These are phyloP conservation scores for Clavispora fructus DNA, from an alignment of 805 yeast genomes.

Conservation along the genomic window DNA sequence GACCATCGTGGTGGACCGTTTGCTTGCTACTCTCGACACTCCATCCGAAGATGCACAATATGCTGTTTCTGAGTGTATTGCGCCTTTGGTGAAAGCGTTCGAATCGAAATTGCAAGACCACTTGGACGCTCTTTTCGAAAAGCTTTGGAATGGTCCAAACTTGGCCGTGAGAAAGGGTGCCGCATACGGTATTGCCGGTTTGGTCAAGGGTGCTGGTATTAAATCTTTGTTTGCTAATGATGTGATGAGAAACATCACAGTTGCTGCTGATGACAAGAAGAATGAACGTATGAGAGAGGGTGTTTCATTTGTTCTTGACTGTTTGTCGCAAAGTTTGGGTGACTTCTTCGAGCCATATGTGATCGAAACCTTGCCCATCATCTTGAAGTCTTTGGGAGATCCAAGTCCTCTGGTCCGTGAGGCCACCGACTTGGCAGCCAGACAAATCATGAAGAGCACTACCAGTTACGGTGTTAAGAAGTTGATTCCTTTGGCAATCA, in stretches of 20 bases:
- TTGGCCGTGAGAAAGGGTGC: slow-evolving; percentile 77
- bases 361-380: slow-evolving; percentile 76
- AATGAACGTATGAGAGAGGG: slow-evolving; percentile 75
- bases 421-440: slow-evolving; percentile 83
- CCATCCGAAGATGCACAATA: slow-evolving; percentile 88
- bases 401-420: slow-evolving; percentile 77
- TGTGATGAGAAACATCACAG: slow-evolving; percentile 65
- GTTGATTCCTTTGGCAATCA: slow-evolving; percentile 85
- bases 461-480: slow-evolving; percentile 89
- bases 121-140: slow-evolving; percentile 54
- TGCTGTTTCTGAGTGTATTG: slow-evolving; percentile 81
- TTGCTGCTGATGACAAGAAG: slow-evolving; percentile 85
- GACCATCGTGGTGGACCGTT: slow-evolving; percentile 56
- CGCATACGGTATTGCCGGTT: slow-evolving; percentile 93
- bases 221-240: slow-evolving; percentile 70
- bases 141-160: slow-evolving; percentile 47
- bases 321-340: slow-evolving; percentile 72
- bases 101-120: slow-evolving; percentile 46
- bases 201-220: slow-evolving; percentile 87
- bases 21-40: slow-evolving; percentile 70
- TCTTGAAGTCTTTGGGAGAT: slow-evolving; percentile 82
- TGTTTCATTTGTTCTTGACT: slow-evolving; percentile 80
- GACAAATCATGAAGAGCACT: slow-evolving; percentile 82
- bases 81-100: slow-evolving; percentile 69
- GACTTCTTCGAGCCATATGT: slow-evolving; percentile 90